Base-by-base conservation (phyloP, 2,329 filamentous ascomycete genomes). In the Emydomyces testavorans region DNA sequence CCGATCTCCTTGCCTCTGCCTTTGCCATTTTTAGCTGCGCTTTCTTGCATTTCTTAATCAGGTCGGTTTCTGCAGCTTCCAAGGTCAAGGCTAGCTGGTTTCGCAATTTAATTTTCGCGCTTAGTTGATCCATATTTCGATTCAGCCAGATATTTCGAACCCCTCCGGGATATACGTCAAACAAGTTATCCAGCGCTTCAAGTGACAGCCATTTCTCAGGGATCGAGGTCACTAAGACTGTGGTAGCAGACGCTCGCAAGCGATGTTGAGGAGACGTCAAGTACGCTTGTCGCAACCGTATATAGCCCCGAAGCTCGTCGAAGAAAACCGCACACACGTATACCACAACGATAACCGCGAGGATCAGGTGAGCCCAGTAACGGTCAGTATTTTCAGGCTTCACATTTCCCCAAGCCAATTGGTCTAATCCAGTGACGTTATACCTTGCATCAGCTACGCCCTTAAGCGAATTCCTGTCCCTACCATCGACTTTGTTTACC, bases 141-240 rank as follows among this genome's bases (percentile, higher is more conserved):
- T 95, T 98, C 57, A 98, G 81, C 89, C 90, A 98, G 39, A 98
- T 85, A 56, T 96, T 96, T 51, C 86, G 79, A 60, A 98, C 83
- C 24, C 92, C 92, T 16, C 92, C 92, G 0, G 92, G 92, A 57
- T 95, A 96, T 1, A 96, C 89, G 62, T 98, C 92, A 59, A 93
- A 98, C 0, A 98, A 72, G 0, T 83, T 83, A 50, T 80, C 76
- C 3, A 98, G 74, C 0, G 86, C 85, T 37, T 94, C 81, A 41
- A 86, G 77, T 1, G 78, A 87, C 6, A 94, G 78, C 92, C 92
- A 98, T 60, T 93, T 94, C 34, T 77, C 71, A 1, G 92, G 92
- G 44, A 98, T 94, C 8, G 83, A 83, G 54, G 83, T 92, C 45
- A 98, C 88, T 4, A 98, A 74, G 39, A 98, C 90, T 0, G 92